Conservation (phyloP, 805 yeast species). For the Candida taoyuanica region DNA sequence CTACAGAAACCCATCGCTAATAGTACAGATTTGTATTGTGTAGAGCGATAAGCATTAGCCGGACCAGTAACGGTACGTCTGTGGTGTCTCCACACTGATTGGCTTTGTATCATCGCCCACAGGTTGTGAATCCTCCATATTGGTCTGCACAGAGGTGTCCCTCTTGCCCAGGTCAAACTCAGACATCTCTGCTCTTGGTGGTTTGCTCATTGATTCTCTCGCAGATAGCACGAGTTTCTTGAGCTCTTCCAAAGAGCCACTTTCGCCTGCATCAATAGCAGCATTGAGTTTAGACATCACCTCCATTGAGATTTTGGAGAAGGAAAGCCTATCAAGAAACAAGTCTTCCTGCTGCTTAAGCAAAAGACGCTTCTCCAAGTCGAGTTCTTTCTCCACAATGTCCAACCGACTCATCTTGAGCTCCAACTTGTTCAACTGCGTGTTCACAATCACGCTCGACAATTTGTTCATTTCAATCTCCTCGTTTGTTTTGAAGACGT, state of each 20-base stretch:
- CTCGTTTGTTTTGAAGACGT: conserved; percentile 73
- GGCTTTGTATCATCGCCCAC: conserved; percentile 39
- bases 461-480: conserved; percentile 70
- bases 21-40: too few species aligned
- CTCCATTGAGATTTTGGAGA: conserved; percentile 52
- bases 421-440: conserved; percentile 59
- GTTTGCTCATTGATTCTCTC: conserved; percentile 25
- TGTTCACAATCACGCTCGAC: conserved; percentile 52
- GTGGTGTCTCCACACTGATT: conserved; percentile 56
- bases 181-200: conserved; percentile 27
- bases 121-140: conserved; percentile 29
- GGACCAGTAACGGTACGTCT: conserved; percentile 62
- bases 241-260: conserved; percentile 6
- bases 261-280: conserved; percentile 11
- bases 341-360: conserved; percentile 63
- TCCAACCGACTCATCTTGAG: conserved; percentile 55
- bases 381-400: conserved; percentile 60
- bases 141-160: conserved; percentile 14
- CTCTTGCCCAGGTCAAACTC: conserved; percentile 25
- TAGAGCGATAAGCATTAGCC: too few species aligned
- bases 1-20: too few species aligned
- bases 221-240: conserved; percentile 21
- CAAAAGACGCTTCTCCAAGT: conserved; percentile 55
- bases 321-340: conserved; percentile 60
- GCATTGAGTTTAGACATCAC: conserved; percentile 42